Evolutionary conservation across 306 rosid genomes (phyloP), one percentile per base, ranked within the genome.

Genomic region (Cotoneaster glaucophyllus): DNA sequence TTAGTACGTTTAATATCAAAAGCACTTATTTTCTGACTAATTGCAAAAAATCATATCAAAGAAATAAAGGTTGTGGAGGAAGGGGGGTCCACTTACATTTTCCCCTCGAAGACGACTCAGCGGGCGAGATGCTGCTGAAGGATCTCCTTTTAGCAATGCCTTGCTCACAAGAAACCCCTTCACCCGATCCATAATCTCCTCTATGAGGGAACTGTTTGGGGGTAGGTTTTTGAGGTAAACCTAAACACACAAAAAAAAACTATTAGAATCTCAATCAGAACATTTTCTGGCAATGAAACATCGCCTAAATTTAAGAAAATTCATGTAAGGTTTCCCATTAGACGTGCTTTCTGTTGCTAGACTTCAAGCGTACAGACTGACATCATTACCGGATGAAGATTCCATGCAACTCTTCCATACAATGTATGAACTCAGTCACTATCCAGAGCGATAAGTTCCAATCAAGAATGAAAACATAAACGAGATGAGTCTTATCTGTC

Each of bases 221-320:
- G 99, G 97, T 62, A 92, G 91, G 82, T 90, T 90, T 84, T 95
- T 92, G 59, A 90, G 91, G 84, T 83, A 84, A 82, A 92, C 97
- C 99, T 95, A 71, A 73, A 82, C 72, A 75, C 5, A 65, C 44
- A 64, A 9, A 73, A 8, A 73, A 37, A 48, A 48, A 44, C 41
- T 21, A 45, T 72, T 52, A 63, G 31, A 68, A 59, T 34, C 41
- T 31, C 28, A 17, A 26, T 31, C 39, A 25, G 8, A 57, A 61
- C 32, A 41, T 69, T 75, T 41, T 26, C 61, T 28, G 48, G 56
- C 18, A 80, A 67, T 34, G 43, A 24, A 65, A 67, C 67, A 68
- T 25, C 34, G 29, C 53, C 50, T 59, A 34, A 31, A 15, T 48
- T 48, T 48, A 74, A 58, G 6, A 34, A 50, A 79, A 56, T 9